Evolutionary conservation across 768 basidiomycete species (phyloP).

Genomic region (Leucosporidium scottii): DNA sequence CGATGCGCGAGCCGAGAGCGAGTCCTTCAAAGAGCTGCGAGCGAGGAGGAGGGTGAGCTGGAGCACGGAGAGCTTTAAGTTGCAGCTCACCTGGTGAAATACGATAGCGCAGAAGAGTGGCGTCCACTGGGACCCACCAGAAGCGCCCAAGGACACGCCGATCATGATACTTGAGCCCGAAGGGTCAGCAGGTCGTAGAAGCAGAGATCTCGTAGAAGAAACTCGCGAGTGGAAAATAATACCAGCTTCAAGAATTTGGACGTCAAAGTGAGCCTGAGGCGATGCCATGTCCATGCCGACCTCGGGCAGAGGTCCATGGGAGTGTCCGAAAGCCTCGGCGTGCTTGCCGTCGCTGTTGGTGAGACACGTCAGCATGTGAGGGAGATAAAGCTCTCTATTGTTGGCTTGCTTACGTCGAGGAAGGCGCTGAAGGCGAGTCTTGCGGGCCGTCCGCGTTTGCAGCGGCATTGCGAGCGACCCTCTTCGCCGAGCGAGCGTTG

Average conservation of each 20-base stretch:
- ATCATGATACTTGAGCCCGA: constrained; percentile 40
- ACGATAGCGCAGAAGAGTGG: constrained; percentile 41
- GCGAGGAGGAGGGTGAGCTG: no score
- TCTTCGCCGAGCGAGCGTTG: constrained; percentile 1
- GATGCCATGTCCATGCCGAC: constrained; percentile 13
- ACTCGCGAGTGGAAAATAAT: constrained; percentile 37
- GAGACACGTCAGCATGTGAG: no score
- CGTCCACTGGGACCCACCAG: constrained; percentile 38
- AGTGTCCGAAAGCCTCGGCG: constrained; percentile 10
- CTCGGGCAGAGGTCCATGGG: constrained; percentile 1
- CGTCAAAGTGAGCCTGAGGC: constrained; percentile 36
- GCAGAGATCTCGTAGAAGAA: background rate
- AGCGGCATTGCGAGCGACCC: background rate
- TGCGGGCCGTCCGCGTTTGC: constrained; percentile 1
- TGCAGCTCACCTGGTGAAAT: constrained; percentile 30
- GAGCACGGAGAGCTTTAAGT: no score
- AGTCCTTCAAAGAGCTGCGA: constrained; percentile 39
- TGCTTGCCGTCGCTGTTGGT: background rate
- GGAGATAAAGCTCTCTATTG: no score
- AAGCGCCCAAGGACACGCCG: constrained; percentile 39
- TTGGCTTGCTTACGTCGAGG: background rate
- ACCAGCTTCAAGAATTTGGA: constrained; percentile 36
- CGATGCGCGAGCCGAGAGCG: constrained; percentile 39
- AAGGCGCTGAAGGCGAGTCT: background rate
- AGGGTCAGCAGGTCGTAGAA: background rate